phyloP scores from a whole-genome alignment of 805 yeast species.

The Candida chauliodis region DNA sequence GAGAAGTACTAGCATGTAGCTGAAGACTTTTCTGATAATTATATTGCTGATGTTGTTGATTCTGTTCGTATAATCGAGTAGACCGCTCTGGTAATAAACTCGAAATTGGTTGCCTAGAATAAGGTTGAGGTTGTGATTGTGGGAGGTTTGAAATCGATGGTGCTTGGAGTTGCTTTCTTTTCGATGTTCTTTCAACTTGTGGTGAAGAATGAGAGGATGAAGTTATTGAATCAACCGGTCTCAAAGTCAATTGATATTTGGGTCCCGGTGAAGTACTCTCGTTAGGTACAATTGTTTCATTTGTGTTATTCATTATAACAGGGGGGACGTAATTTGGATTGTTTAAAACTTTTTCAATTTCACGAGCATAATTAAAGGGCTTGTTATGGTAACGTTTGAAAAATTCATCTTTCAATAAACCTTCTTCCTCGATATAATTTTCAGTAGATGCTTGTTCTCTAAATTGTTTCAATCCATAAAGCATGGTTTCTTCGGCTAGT shows the following conservation, averaged over 20 bases:
- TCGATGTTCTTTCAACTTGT: not conserved
- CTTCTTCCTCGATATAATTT: constrained; percentile 31
- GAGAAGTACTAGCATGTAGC: constrained; percentile 7
- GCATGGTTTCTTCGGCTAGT: constrained; percentile 44
- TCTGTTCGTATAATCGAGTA: not conserved
- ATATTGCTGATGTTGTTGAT: constrained; percentile 6
- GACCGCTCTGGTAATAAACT: not conserved
- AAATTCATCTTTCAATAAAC: constrained; percentile 15
- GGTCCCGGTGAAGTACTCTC: constrained; percentile 5
- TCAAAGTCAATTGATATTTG: constrained; percentile 7
- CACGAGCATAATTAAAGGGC: constrained; percentile 14
- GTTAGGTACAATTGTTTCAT: constrained; percentile 2
- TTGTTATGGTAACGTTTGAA: constrained; percentile 13
- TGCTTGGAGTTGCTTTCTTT: not conserved
- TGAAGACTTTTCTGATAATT: constrained; percentile 9
- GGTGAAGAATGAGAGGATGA: not conserved
- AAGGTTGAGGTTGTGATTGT: not conserved
- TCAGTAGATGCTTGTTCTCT: constrained; percentile 34
- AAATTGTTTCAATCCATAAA: constrained; percentile 43
- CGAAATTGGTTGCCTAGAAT: not conserved
- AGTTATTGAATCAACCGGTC: constrained; percentile 1
- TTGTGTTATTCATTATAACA: constrained; percentile 5
- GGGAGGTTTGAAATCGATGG: constrained; percentile 1
- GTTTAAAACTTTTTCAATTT: constrained; percentile 10
- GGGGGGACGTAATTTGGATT: constrained; percentile 14